Percentiles rank a stretch among this genome's conserved stretches.
These are phyloP conservation scores for Lepidium sativum DNA, from an alignment of 345 rosid species.

Conservation along the genomic window DNA sequence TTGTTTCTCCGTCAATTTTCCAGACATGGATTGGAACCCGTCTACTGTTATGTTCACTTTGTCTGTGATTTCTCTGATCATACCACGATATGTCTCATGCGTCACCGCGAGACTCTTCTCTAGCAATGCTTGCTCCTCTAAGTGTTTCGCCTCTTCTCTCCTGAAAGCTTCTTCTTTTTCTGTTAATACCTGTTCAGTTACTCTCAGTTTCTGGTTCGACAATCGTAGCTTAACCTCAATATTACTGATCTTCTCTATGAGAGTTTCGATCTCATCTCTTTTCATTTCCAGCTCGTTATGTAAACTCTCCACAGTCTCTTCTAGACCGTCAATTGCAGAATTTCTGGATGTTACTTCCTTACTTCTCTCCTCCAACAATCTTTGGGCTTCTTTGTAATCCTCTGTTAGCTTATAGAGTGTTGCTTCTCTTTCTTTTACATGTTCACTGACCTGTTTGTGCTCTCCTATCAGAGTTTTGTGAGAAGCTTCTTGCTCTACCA, in stretches of 20 bases:
- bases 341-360: slow-evolving; percentile 35
- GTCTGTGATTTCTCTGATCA: slow-evolving; percentile 43
- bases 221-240: slow-evolving; percentile 83
- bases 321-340: slow-evolving; percentile 40
- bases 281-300: slow-evolving; percentile 65
- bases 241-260: slow-evolving; percentile 44
- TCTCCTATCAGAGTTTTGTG: slow-evolving; percentile 39
- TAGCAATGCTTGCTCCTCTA: slow-evolving; percentile 50
- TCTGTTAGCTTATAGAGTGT: slow-evolving; percentile 23
- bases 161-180: slow-evolving; percentile 73
- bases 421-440: slow-evolving; percentile 30
- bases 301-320: slow-evolving; percentile 62
- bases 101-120: slow-evolving; percentile 46
- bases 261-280: slow-evolving; percentile 56
- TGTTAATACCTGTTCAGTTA: slow-evolving; percentile 73
- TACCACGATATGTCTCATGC: slow-evolving; percentile 34
- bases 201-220: slow-evolving; percentile 90
- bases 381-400: slow-evolving; percentile 36
- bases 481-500: slow-evolving; percentile 26
- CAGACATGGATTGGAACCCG: slow-evolving; percentile 37
- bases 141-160: slow-evolving; percentile 52
- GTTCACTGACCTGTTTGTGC: slow-evolving; percentile 30
- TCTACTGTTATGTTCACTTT: slow-evolving; percentile 32
- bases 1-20: slow-evolving; percentile 35
- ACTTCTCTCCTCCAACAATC: slow-evolving; percentile 34